Evolutionary conservation across 2,329 filamentous ascomycete genomes (phyloP), one percentile per base, ranked within the genome.

Genomic region (Aspergillus sclerotialis): DNA sequence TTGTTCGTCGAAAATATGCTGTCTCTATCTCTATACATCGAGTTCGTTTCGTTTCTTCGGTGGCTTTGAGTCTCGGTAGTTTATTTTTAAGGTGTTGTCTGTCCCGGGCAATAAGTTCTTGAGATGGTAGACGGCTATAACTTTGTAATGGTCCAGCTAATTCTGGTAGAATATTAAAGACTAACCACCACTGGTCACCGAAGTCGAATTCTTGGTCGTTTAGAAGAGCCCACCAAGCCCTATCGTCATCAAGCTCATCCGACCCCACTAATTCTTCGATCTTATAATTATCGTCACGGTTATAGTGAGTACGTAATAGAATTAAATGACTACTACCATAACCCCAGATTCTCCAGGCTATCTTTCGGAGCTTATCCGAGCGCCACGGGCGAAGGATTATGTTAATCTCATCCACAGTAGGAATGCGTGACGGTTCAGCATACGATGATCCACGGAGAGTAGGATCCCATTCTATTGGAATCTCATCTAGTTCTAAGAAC

Each of bases 91-190:
- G 19, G 10, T 6, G 10, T 10, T 23, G 19, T 23, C 19, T 23
- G 19, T 10, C 19, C 19, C 19, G 19, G 19, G 19, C 10, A 10
- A 23, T 10, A 10, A 23, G 10, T 23, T 23, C 19, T 10, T 6
- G 19, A 23, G 10, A 10, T 7, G 19, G 19, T 6, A 23, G 19
- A 10, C 19, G 19, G 19, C 24, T 33, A 7, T n/a, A 7, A 23
- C 29, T 24, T 33, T 11, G 11, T 11, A 21, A 33, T 17, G 27
- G 34, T 21, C 31, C 34, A 31, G 31, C 34, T 24, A 37, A 13
- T 14, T 40, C 34, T 5, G 38, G 38, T 14, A 40, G 14, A 18
- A 40, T 34, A 10, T 40, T 34, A 23, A 29, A 40, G 7, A 40
- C 28, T 13, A 21, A 31, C 19, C 28, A 24, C 38, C 30, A 40